A percentile compares a stretch with the other conserved stretches of the same genome.
Evolutionary conservation across 306 rosid species (phyloP).

Genomic region (Lathyrus sativus): DNA sequence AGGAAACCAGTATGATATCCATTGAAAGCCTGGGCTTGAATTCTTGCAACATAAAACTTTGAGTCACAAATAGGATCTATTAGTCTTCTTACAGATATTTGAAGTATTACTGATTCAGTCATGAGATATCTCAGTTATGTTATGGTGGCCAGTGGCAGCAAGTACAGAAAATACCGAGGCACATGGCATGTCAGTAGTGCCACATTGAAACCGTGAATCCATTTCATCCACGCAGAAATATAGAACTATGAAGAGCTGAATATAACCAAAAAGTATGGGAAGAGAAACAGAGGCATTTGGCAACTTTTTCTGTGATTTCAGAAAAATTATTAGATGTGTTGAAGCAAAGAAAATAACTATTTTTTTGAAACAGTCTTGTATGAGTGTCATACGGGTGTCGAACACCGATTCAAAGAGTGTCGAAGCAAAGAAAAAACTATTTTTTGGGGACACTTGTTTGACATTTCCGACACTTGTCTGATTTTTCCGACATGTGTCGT

Average conservation of each 20-base stretch:
- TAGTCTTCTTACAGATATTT: not conserved
- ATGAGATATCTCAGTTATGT: not conserved
- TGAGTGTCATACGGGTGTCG: no score
- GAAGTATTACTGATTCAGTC: not conserved
- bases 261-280: not conserved
- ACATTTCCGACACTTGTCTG: no score
- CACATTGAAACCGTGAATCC: conserved; percentile 13
- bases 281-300: not conserved
- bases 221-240: not conserved
- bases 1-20: not conserved
- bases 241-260: conserved; percentile 3
- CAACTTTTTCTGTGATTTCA: not conserved
- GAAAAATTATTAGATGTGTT: no score
- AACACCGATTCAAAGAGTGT: no score
- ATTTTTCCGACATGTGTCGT: no score
- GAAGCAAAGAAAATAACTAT: no score
- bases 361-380: no score
- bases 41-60: no score
- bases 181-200: conserved; percentile 4
- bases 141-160: not conserved
- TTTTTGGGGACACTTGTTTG: no score
- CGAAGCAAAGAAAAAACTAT: no score
- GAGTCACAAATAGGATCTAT: no score
- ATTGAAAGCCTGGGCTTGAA: conserved; percentile 13
- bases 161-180: not conserved